These are phyloP conservation scores for Phlegmacium glaucopus DNA, from an alignment of 768 basidiomycete species.

Conservation along the genomic window DNA sequence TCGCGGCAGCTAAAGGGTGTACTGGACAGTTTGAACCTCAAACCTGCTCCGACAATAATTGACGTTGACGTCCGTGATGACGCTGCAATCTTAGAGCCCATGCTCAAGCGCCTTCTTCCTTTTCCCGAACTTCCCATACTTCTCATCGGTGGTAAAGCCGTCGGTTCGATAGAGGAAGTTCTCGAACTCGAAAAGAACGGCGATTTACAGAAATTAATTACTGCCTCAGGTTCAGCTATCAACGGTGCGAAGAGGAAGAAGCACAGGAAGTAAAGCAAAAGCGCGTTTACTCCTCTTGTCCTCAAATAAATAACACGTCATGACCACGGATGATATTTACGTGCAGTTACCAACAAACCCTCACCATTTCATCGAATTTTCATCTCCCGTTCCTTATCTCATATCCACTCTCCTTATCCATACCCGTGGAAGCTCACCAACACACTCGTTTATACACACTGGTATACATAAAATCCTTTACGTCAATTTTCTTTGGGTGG, in stretches of 20 bases:
- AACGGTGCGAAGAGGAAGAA: slow-evolving; percentile 54
- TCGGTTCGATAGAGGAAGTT: slow-evolving; percentile 52
- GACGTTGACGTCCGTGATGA: slow-evolving; percentile 76
- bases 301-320: slow-evolving; percentile 12
- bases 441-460: too few relatives aligned
- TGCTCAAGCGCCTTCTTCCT: slow-evolving; percentile 60
- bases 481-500: too few relatives aligned
- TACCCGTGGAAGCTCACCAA: not conserved
- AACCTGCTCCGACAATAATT: slow-evolving; percentile 62
- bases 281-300: slow-evolving; percentile 3
- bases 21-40: slow-evolving; percentile 51
- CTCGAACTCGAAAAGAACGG: slow-evolving; percentile 46
- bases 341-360: slow-evolving; percentile 3
- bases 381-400: not conserved
- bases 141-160: slow-evolving; percentile 59
- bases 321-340: slow-evolving; percentile 13
- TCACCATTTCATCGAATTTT: too few relatives aligned
- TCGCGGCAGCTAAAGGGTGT: slow-evolving; percentile 67
- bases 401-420: not conserved
- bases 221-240: slow-evolving; percentile 55
- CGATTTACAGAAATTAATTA: slow-evolving; percentile 46
- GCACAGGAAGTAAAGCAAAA: slow-evolving; percentile 32
- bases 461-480: too few relatives aligned
- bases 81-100: slow-evolving; percentile 54
- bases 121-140: slow-evolving; percentile 59